Conservation (phyloP, 179 eudicot genomes). For the Heliamphora pulchella region DNA sequence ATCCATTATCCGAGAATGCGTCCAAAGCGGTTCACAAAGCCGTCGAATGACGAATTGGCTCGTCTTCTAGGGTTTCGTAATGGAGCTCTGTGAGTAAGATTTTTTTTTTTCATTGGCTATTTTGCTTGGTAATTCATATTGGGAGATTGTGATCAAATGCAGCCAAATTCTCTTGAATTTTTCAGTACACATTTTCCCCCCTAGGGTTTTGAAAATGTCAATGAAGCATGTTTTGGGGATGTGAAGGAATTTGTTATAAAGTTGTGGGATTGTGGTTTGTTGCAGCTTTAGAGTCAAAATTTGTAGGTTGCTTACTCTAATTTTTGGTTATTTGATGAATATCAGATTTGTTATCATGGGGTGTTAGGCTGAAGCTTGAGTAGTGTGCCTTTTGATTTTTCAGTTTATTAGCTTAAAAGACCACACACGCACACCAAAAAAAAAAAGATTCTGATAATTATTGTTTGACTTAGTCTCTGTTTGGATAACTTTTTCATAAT, state of each 20-base stretch:
- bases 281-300: neutral
- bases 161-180: neutral
- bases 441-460: too few species aligned
- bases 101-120: neutral
- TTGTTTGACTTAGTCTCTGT: too few species aligned
- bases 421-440: too few species aligned
- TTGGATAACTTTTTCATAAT: too few species aligned
- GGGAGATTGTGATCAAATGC: neutral
- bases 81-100: neutral
- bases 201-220: neutral
- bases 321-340: neutral
- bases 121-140: neutral
- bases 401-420: too few species aligned
- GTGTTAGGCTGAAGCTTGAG: too few species aligned
- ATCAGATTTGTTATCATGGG: neutral
- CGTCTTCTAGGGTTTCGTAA: neutral
- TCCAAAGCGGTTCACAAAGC: conserved; percentile 29
- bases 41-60: conserved; percentile 19
- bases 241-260: neutral
- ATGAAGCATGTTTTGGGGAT: neutral
- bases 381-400: too few species aligned
- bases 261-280: neutral
- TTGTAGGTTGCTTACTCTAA: neutral
- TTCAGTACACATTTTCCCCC: neutral
- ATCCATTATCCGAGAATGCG: conserved; percentile 18